Base-by-base conservation (phyloP, 352 stramenopile species). In the Globisporangium camurandrum region DNA sequence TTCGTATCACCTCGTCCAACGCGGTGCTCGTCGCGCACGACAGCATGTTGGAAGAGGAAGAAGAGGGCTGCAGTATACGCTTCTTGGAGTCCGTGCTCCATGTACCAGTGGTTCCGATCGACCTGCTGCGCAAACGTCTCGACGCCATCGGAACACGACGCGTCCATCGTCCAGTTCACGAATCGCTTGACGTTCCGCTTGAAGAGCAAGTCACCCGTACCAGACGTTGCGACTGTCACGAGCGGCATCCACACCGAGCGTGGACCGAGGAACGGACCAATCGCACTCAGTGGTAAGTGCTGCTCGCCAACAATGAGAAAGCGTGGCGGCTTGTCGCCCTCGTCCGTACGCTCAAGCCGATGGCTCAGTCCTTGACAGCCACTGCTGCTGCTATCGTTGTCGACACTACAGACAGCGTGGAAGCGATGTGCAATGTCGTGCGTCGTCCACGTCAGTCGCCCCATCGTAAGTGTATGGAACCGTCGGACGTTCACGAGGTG, bases 31-130 rank as follows among this genome's bases (percentile, higher is more conserved):
- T 74, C 56, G 12, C 61, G 62, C 24, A 77, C 36, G 4, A 63
- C 68, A 2, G 62, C 69, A 37, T 80, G 68, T 54, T 84, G 72
- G 46, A 84, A 79, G 4, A 82, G 56, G 51, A 81, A 75, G 51
- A 75, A 80, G 19, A 82, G 51, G 8, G 59, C 69, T 0, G 67
- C 54, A 0, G 71, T 79, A 57, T 82, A 84, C 16, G 62, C 57
- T 19, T 74, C 67, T 37, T 84, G 72, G 17, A 82, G 24, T 1
- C 69, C 67, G 22, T 40, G 56, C 22, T 70, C 57, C 48, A 80
- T 80, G 51, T 68, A 64, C 57, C 60, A 75, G 39, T 55, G 61
- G 50, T 82, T 81, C 58, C 58, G 41, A 24, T 63, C 60, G n/a
- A 75, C 44, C 22, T 66, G 65, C 2, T 50, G 50, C 12, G 60